phyloP scores from a whole-genome alignment of 176 grass and related monocot genomes.

The Bolboschoenus planiculmis region DNA sequence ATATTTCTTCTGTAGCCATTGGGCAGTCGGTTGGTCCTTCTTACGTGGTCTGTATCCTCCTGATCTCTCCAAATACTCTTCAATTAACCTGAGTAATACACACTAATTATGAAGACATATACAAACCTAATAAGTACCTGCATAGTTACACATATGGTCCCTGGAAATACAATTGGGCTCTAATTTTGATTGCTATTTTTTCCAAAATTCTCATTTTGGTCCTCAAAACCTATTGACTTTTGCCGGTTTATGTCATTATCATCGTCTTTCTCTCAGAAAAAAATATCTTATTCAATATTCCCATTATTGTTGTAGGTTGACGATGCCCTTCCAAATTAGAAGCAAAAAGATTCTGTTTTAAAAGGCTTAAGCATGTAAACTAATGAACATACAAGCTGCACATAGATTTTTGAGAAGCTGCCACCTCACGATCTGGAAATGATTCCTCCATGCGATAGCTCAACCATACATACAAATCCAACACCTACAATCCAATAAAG shows the following conservation, averaged over 20 bases:
- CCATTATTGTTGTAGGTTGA: not conserved
- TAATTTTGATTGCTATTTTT: not conserved
- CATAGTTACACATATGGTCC: not conserved
- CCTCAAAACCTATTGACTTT: not conserved
- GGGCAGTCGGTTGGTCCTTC: constrained; percentile 25
- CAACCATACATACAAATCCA: constrained; percentile 98
- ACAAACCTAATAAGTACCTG: not conserved
- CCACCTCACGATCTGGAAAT: constrained; percentile 80
- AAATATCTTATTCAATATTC: not conserved
- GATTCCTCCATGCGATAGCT: constrained; percentile 86
- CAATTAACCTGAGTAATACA: constrained; percentile 47
- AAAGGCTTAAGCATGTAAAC: not conserved
- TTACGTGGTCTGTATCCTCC: constrained; percentile 39
- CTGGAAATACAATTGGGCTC: not conserved
- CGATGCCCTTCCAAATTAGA: not conserved
- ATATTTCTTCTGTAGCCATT: constrained; percentile 40
- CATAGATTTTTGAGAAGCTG: constrained; percentile 80
- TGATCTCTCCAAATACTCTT: constrained; percentile 76
- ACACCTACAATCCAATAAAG: constrained; percentile 46
- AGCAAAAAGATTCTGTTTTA: not conserved
- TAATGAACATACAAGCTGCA: constrained; percentile 73
- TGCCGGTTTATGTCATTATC: not conserved
- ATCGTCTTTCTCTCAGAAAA: not conserved
- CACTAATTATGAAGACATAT: not conserved
- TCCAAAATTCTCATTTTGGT: not conserved